Evolutionary conservation across 2,329 filamentous ascomycete species (phyloP).

Genomic region (Venturia asperata): DNA sequence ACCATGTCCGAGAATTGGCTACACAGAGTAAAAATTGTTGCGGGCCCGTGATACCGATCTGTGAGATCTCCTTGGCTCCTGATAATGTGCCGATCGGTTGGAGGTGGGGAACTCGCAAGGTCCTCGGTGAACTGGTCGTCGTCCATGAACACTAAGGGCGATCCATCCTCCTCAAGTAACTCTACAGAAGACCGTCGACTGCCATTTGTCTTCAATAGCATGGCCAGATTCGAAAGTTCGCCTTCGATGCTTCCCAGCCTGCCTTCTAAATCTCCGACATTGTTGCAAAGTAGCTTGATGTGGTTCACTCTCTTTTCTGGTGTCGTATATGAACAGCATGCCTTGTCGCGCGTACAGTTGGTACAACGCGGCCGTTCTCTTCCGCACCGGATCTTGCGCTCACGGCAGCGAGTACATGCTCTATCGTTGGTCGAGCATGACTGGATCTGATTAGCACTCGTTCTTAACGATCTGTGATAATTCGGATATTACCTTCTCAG

Average conservation of each 20-base stretch:
- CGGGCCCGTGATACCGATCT: conserved; percentile 22
- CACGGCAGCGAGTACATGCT: conserved; percentile 22
- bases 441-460: not conserved
- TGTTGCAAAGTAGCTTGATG: conserved; percentile 21
- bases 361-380: conserved; percentile 21
- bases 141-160: not conserved
- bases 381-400: conserved; percentile 23
- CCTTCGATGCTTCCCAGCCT: conserved; percentile 21
- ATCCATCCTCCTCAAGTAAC: not conserved
- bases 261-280: conserved; percentile 19
- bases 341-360: conserved; percentile 22
- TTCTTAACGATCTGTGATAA: not conserved
- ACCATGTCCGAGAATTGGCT: conserved; percentile 18
- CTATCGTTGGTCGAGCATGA: conserved; percentile 18
- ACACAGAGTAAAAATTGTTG: conserved; percentile 20
- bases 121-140: not conserved
- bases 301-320: conserved; percentile 20
- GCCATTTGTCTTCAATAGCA: not conserved
- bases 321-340: conserved; percentile 19
- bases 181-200: not conserved
- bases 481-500: not conserved
- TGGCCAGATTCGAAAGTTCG: conserved; percentile 17
- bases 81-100: not conserved
- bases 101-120: not conserved
- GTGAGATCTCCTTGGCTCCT: conserved; percentile 9